A percentile compares a stretch with the other conserved stretches of the same genome.
Evolutionary conservation across 2,329 filamentous ascomycete species (phyloP).

Genomic region (Neonectria coccinea): DNA sequence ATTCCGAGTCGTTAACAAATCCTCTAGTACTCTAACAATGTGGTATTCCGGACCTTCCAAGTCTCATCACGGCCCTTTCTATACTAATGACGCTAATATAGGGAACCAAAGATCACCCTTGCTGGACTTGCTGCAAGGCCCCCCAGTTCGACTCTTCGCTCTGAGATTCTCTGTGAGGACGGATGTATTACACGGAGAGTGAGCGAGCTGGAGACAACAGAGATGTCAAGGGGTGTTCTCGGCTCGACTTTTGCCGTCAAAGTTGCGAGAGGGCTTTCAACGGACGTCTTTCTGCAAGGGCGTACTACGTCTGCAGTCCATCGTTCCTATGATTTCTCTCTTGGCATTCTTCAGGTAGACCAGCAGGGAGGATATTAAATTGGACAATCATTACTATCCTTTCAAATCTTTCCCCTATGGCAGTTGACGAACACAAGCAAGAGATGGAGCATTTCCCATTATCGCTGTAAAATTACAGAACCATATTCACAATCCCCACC

Average conservation of each 20-base stretch:
- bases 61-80: not conserved
- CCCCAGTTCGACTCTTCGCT: conserved; percentile 2
- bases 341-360: not conserved
- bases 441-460: no score
- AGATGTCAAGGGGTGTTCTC: not conserved
- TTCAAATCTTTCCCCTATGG: no score
- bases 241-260: not conserved
- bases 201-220: not conserved
- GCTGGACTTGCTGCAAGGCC: conserved; percentile 34
- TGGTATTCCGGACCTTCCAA: not conserved
- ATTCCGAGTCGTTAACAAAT: not conserved
- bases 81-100: conserved; percentile 1
- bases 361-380: not conserved
- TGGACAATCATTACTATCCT: not conserved
- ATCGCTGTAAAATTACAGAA: no score
- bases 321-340: not conserved
- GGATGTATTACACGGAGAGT: not conserved
- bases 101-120: conserved; percentile 7
- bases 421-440: no score
- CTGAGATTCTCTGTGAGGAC: not conserved
- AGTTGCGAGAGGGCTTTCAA: not conserved
- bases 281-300: not conserved
- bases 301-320: not conserved
- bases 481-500: no score
- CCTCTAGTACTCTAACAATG: conserved; percentile 7